Base-by-base conservation (phyloP, 768 basidiomycete species). In the Collybiopsis luxurians region DNA sequence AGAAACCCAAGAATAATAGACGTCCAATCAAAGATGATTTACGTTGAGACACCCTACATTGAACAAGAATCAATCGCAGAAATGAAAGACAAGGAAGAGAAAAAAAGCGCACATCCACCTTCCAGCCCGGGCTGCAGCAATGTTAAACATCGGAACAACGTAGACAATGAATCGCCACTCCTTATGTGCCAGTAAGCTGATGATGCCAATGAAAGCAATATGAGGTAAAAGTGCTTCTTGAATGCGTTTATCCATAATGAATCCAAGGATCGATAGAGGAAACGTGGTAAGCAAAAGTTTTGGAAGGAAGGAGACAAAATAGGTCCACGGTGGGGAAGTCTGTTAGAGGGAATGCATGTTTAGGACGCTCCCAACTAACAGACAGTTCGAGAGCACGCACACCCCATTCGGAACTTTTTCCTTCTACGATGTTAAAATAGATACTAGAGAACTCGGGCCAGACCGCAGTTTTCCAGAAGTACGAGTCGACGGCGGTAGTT, bases 101-200 rank as follows among this genome's bases (percentile, higher is more conserved):
- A 61, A 28, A 47, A 4, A 7, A n/a, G 71, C 89, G 60, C 71
- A 95, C 90, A 95, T 67, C 68, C 78, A 81, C 4, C 73, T 67
- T 1, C 84, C 75, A 2, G 84, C 87, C 15, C 84, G 69, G 0
- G 94, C 87, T 1, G 90, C 93, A 1, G 87, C 82, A 2, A 95
- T 69, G 63, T 97, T 96, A 69, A 93, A 75, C 2, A 84, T 66
- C 0, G 95, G 95, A 0, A 98, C 82, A 17, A 85, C 79, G 65
- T 98, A 98, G 7, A 93, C 80, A 56, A 98, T 76, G 71, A 99
- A 99, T 6, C 97, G 82, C 97, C 97, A 99, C 71, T 99, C 97
- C 68, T 99, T 99, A 72, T 99, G 97, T 0, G 83, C 87, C 1
- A 98, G 75, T 28, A 67, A 75, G 66, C 93, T 95, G 68, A 98